These are phyloP conservation scores for Colletotrichum incanum DNA, from an alignment of 2,329 filamentous ascomycete genomes.

Conservation along the genomic window DNA sequence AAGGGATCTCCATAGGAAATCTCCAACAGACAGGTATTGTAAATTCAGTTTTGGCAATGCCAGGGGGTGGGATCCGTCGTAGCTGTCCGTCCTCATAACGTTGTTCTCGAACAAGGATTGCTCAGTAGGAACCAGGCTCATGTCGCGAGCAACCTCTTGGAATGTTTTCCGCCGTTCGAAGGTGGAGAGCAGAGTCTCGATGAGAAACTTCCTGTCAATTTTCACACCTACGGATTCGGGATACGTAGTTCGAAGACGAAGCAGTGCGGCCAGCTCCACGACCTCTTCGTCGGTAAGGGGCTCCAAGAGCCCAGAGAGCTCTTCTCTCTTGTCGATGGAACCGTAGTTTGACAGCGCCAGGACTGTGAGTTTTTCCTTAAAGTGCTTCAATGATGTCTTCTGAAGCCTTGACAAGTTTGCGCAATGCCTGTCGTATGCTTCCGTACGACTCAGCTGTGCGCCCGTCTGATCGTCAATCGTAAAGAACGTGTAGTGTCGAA, in stretches of 20 bases:
- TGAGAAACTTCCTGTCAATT: constrained; percentile 74
- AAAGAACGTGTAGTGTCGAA: constrained; percentile 90
- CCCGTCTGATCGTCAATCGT: constrained; percentile 93
- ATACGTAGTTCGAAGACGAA: constrained; percentile 88
- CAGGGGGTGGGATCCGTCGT: constrained; percentile 88
- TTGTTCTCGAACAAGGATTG: constrained; percentile 83
- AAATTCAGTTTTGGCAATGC: constrained; percentile 95
- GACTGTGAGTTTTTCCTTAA: constrained; percentile 92
- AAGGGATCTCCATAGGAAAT: constrained; percentile 97
- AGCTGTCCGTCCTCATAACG: constrained; percentile 85
- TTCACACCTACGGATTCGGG: constrained; percentile 78
- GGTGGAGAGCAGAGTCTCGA: constrained; percentile 80
- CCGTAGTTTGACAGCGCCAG: constrained; percentile 94
- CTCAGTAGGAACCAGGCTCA: constrained; percentile 89
- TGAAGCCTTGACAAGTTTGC: constrained; percentile 84
- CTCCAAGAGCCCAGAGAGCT: constrained; percentile 83
- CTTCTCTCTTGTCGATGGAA: constrained; percentile 84
- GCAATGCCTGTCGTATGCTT: constrained; percentile 87
- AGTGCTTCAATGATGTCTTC: constrained; percentile 82
- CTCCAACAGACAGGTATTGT: constrained; percentile 94
- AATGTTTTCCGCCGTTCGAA: constrained; percentile 88
- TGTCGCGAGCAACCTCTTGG: constrained; percentile 80
- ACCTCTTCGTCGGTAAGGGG: constrained; percentile 83
- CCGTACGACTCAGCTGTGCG: constrained; percentile 78
- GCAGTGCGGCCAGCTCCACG: constrained; percentile 74